phyloP scores from a whole-genome alignment of 2,329 filamentous ascomycete species.

The Hymenoscyphus salicellus region DNA sequence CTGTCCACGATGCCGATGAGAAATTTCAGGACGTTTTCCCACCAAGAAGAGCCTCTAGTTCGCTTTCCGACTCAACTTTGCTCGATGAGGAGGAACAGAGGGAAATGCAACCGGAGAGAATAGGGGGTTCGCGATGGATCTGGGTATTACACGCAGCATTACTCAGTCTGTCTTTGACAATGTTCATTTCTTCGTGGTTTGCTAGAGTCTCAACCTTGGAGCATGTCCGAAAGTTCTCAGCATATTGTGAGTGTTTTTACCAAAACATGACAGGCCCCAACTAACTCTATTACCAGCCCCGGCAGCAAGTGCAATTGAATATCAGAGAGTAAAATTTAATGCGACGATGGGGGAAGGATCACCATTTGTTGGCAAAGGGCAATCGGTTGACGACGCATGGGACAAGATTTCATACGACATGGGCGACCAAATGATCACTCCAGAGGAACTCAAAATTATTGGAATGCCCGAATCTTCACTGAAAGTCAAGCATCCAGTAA shows the following conservation, averaged over 20 bases:
- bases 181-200: slow-evolving; percentile 30
- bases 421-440: slow-evolving; percentile 58
- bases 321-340: slow-evolving; percentile 50
- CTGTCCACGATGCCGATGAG: slow-evolving; percentile 25
- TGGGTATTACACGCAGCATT: slow-evolving; percentile 31
- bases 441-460: slow-evolving; percentile 51
- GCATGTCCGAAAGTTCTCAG: slow-evolving; percentile 42
- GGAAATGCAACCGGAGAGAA: slow-evolving; percentile 8
- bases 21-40: slow-evolving; percentile 27
- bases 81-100: slow-evolving; percentile 28
- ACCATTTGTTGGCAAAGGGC: slow-evolving; percentile 53
- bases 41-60: slow-evolving; percentile 20
- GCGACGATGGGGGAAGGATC: slow-evolving; percentile 43
- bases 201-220: slow-evolving; percentile 30
- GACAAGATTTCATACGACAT: slow-evolving; percentile 47
- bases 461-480: slow-evolving; percentile 51
- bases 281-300: slow-evolving; percentile 41
- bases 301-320: slow-evolving; percentile 46
- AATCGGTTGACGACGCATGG: slow-evolving; percentile 57
- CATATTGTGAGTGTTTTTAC: slow-evolving; percentile 42
- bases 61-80: slow-evolving; percentile 27
- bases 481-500: slow-evolving; percentile 53
- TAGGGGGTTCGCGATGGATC: slow-evolving; percentile 25
- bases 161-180: slow-evolving; percentile 28
- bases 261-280: background rate